Evolutionary conservation across 352 stramenopile species (phyloP), one percentile per base, ranked within the genome.

Genomic region (Pythium periplocum): DNA sequence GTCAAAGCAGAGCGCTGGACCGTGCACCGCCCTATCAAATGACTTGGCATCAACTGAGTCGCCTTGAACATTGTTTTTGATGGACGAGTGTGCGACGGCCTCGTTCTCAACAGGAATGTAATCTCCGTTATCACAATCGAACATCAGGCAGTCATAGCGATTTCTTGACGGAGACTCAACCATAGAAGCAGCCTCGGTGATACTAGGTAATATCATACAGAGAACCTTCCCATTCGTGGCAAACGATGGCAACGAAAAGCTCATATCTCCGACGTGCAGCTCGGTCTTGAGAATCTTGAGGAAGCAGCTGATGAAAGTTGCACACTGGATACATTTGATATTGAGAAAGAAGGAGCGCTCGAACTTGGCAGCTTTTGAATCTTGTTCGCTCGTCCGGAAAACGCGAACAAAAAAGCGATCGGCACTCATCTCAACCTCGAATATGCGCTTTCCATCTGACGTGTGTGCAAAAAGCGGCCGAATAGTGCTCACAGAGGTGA

Each of bases 371-470:
- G 17, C 1, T 26, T 26, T 26, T 31, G 9, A 33, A 79, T 46
- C 8, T 8, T 64, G 38, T 31, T 48, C 53, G 12, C 51, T 59
- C 33, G 37, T 51, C 30, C 35, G 30, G n/a, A 87, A 83, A 26
- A 83, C 62, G 9, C 58, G 68, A 1, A 89, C 65, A 34, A 45
- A 32, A 56, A 84, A 75, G 5, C 51, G 31, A 42, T 69, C 61
- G 0, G 62, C 57, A 31, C 56, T 57, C 49, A 81, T 56, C 32
- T 72, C 53, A 40, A 89, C 62, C 32, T 89, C 74, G 52, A 83
- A 89, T 9, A 89, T 64, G 0, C 57, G 43, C 49, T 51, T 53
- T n/a, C 78, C 78, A 69, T 88, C 78, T 7, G 78, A 72, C 26
- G 65, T 42, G 47, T 84, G 86, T 0, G 51, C 48, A 45, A 73